Base-by-base conservation (phyloP, 768 basidiomycete species). In the Coprinellus micaceus region DNA sequence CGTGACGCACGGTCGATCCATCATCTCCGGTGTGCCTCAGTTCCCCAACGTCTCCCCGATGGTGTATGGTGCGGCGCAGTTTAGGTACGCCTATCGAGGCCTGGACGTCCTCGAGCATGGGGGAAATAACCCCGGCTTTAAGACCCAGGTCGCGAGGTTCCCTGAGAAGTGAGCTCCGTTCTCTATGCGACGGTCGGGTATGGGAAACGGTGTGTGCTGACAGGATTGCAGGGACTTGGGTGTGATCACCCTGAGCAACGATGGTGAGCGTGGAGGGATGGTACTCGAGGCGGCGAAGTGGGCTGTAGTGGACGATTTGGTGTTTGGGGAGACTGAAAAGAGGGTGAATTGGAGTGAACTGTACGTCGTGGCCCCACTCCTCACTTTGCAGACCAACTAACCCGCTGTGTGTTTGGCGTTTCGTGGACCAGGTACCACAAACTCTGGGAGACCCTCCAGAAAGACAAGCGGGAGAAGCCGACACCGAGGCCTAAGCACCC, bases 61-160 rank as follows among this genome's bases (percentile, higher is more conserved):
- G 24, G 29, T 75, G 0, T 78, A 79, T 36, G 77, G 75, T 0
- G 67, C 68, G 15, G 77, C 70, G 10, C 77, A 77, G 60, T 69
- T 66, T 60, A 57, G 72, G 10, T 76, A 67, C 54, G 67, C 73
- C 0, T 77, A 77, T 48, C 72, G 68, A 22, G 76, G 76, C 3
- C 69, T 71, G 47, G 74, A 76, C 48, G 63, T 77, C 9, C 69
- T 79, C 39, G 76, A 78, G 53, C 77, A 79, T 59, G 74, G 74
- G 2, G 76, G 78, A 2, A 69, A 63, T 45, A 73, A 73, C 56
- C 73, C 75, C 1, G 76, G 76, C 1, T 77, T 58, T 53, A 65
- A 61, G 46, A 64, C 63, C 0, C 66, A 68, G 53, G 63, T 74
- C 10, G 56, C 69, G 1, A 64, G 72, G 1, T 73, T 74, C 52